Evolutionary conservation across 2,329 filamentous ascomycete genomes (phyloP).

Genomic region (Hypoxylon sp.): DNA sequence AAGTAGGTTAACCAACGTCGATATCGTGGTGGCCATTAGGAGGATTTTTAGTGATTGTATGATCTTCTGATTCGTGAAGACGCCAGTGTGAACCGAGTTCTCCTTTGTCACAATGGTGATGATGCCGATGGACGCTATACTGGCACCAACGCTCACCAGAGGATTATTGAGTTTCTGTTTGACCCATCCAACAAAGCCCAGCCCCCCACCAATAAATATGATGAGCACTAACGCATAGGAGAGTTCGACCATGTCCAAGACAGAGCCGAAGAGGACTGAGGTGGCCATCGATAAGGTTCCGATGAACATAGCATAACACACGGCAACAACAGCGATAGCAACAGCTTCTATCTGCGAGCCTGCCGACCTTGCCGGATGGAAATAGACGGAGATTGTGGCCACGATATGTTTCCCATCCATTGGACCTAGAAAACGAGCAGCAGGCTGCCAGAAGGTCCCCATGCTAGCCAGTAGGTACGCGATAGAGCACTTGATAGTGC

Average conservation of each 20-base stretch:
- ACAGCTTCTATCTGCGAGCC: conserved; percentile 92
- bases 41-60: conserved; percentile 86
- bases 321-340: conserved; percentile 80
- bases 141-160: conserved; percentile 86
- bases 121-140: conserved; percentile 86
- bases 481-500: conserved; percentile 89
- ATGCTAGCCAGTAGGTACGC: conserved; percentile 90
- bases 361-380: conserved; percentile 86
- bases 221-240: conserved; percentile 85
- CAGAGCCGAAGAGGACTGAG: conserved; percentile 80
- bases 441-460: conserved; percentile 82
- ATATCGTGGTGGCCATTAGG: conserved; percentile 79
- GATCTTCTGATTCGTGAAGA: conserved; percentile 85
- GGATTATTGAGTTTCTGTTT: conserved; percentile 85
- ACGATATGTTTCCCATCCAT: conserved; percentile 95
- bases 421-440: conserved; percentile 80
- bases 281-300: conserved; percentile 90
- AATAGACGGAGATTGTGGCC: conserved; percentile 93
- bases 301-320: conserved; percentile 81
- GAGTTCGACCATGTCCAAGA: conserved; percentile 73
- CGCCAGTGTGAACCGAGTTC: conserved; percentile 84
- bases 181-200: conserved; percentile 90
- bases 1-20: conserved; percentile 80
- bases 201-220: conserved; percentile 85
- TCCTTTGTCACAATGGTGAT: conserved; percentile 94